A percentile compares a stretch with the other conserved stretches of the same genome.
Evolutionary conservation across 1,284 basidiomycete genomes (phyloP).

Genomic region (Tylopilus sp.): DNA sequence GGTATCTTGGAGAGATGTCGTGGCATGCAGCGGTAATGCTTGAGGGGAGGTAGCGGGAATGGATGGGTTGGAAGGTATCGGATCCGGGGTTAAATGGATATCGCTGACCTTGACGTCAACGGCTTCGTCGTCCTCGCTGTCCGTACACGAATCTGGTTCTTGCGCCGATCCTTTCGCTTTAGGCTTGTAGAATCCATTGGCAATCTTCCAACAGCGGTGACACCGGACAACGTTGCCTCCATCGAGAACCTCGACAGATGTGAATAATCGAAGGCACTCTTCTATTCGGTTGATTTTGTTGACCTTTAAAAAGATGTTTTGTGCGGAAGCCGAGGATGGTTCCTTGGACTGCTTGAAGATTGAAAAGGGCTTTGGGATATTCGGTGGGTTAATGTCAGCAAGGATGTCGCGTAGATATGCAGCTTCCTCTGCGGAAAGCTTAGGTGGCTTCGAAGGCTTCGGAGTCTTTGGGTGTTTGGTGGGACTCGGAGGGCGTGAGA

Average conservation of each 20-base stretch:
- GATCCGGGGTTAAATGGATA: constrained; percentile 1
- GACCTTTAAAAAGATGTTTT: constrained; percentile 41
- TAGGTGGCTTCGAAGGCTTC: constrained; percentile 60
- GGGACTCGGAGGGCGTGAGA: constrained; percentile 35
- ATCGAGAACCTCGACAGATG: constrained; percentile 90
- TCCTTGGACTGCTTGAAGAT: constrained; percentile 55
- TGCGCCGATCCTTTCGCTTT: constrained; percentile 44
- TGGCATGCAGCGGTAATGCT: constrained; percentile 22
- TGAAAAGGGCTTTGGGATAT: constrained; percentile 52
- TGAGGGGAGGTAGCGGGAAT: constrained; percentile 13
- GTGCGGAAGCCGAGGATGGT: constrained; percentile 15
- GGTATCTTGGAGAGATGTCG: constrained; percentile 36
- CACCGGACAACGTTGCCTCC: constrained; percentile 96
- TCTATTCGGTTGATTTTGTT: constrained; percentile 50
- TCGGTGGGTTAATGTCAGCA: constrained; percentile 62
- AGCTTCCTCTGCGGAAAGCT: constrained; percentile 63
- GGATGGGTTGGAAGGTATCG: neutral
- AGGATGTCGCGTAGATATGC: constrained; percentile 74
- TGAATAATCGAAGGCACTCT: constrained; percentile 88
- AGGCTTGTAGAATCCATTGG: constrained; percentile 67
- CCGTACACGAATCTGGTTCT: constrained; percentile 43
- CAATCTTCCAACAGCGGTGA: constrained; percentile 92
- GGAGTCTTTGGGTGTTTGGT: constrained; percentile 43
- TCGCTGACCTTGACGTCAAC: constrained; percentile 12
- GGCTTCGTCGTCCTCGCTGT: constrained; percentile 43